Base-by-base conservation (phyloP, 805 yeast genomes). In the Saccharomycopsis oosterbeekiorum region DNA sequence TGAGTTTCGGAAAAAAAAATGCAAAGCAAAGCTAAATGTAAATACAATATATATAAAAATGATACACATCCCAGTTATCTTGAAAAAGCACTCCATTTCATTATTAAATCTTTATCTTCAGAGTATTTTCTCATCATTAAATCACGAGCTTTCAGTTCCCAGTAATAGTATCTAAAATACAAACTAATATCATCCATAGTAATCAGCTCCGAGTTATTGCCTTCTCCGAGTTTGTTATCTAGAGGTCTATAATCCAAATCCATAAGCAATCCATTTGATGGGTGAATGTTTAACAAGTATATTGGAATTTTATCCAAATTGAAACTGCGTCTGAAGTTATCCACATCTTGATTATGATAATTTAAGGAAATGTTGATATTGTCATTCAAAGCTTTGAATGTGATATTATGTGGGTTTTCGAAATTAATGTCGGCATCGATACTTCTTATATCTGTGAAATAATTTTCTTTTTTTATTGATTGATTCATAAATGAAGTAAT, bases 1-100 rank as follows among this genome's bases (percentile, higher is more conserved):
- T 4, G 74, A 94, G 94, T 85, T 85, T 37, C 11, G 3, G 9
- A 37, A 10, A 12, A 14, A 37, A 37, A 4, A 12, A 37, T 37
- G 15, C 12, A 37, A 14, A 37, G 15, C 41, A 37, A 37, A 37
- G 15, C 41, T 5, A 37, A 37, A 37, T 14, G 15, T 12, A 37
- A 14, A 12, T 37, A 37, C 5, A 5, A 37, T 12, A 37, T 37
- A 14, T 12, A 14, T 37, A 37, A 5, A 12, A 12, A n/a, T 4
- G 12, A 37, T 3, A 5, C 41, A 14, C 15, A 2, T 21, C 15
- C 5, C 15, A 11, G 10, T 42, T 24, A 42, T 42, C 50, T 42
- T 17, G 53, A 47, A 2, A 17, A 12, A 12, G 34, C 53, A 24
- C 53, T 47, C 53, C 53, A 47, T 21, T 47, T 47, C 53, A 47